Base-by-base conservation (phyloP, 345 rosid species). In the Populus nigra region DNA sequence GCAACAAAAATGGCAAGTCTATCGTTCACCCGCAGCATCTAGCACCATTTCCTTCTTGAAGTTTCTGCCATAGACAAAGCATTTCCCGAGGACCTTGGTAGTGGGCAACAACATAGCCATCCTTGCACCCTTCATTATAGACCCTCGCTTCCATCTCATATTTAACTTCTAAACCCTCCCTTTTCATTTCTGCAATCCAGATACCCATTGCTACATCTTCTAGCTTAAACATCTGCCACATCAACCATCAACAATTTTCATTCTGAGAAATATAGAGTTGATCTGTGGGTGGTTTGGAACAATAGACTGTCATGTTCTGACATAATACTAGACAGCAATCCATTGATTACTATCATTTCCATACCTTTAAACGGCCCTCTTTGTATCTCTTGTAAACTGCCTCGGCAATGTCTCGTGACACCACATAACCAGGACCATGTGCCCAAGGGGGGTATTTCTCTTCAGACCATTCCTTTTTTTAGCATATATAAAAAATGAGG, bases 121-220 rank as follows among this genome's bases (percentile, higher is more conserved):
- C 94, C 77, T 84, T 91, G 82, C 99, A 96, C 69, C 99, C 99
- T 11, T 71, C 90, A 53, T 87, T 91, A 69, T 87, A 68, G 82
- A 96, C 84, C 81, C 93, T 88, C 70, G 79, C 92, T 33, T 96
- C 97, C 4, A 87, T 90, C 80, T 90, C 91, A 15, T 90, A 96
- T 49, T 76, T 86, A 22, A 94, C 90, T 72, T 85, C 76, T 25
- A 89, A 79, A 45, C 99, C 98, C 4, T 85, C 88, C 80, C 88
- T 96, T 79, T 79, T 81, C 88, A 94, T 84, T 8, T 89, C 89
- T 0, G 87, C 84, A 2, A 96, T 94, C 98, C 99, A 96, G 76
- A 96, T 92, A 59, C 99, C 98, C 99, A 96, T 94, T 4, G 97
- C 97, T 71, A 92, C 97, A 73, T 96, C 99, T 90, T 94, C 98